Percentiles rank a stretch among this genome's conserved stretches.
These are phyloP conservation scores for Tolypocladium capitatum DNA, from an alignment of 2,329 filamentous ascomycete genomes.

Conservation along the genomic window DNA sequence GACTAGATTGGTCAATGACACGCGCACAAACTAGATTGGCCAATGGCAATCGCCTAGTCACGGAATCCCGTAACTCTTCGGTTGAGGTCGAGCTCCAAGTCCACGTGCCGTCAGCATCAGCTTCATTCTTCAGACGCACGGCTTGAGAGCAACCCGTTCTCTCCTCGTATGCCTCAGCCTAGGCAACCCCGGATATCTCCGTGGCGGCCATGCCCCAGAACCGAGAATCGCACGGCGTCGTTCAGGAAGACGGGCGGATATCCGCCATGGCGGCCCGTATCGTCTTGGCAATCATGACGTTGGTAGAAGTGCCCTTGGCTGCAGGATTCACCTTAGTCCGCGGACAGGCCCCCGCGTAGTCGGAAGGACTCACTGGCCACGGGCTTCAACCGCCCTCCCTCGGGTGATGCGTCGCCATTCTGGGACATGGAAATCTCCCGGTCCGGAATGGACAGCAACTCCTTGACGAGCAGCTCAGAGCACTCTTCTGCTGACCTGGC, in stretches of 20 bases:
- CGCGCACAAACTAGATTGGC: neutral
- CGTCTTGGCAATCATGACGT: constrained; percentile 18
- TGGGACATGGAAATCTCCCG: constrained; percentile 7
- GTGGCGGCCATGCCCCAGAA: no score
- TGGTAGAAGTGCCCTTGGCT: constrained; percentile 8
- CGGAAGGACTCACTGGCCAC: neutral
- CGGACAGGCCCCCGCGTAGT: neutral
- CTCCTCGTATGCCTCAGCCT: neutral
- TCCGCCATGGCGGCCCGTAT: constrained; percentile 16
- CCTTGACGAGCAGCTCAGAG: constrained; percentile 9
- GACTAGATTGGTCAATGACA: no score
- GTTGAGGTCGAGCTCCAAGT: no score
- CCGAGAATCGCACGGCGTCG: neutral
- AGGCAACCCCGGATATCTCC: neutral
- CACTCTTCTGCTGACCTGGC: constrained; percentile 15
- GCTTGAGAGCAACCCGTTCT: neutral
- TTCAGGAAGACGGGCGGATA: constrained; percentile 8
- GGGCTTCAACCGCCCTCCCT: neutral
- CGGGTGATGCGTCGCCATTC: neutral
- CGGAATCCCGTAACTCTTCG: neutral
- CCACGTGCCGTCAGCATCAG: no score
- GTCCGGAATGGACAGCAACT: constrained; percentile 13
- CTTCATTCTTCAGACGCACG: no score
- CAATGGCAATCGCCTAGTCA: neutral
- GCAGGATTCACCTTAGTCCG: neutral